These are phyloP conservation scores for Vigna angularis DNA, from an alignment of 306 rosid genomes.

Conservation along the genomic window DNA sequence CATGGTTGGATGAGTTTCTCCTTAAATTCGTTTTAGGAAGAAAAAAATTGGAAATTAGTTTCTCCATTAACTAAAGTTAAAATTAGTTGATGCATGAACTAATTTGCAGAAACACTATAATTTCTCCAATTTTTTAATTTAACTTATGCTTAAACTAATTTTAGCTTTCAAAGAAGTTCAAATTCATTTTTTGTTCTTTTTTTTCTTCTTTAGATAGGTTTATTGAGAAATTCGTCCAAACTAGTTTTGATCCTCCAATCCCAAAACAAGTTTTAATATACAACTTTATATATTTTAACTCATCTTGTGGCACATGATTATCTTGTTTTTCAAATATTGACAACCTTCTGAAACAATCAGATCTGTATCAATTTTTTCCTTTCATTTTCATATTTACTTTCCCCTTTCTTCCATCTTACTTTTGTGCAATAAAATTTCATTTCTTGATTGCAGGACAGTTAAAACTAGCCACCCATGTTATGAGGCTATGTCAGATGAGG, in stretches of 20 bases:
- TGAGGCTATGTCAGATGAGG: constrained; percentile 82
- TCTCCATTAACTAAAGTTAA: too few relatives aligned
- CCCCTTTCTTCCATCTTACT: neutral
- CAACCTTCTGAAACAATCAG: neutral
- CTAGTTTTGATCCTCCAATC: neutral
- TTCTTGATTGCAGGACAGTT: constrained; percentile 80
- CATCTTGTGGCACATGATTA: neutral
- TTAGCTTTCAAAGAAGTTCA: too few relatives aligned
- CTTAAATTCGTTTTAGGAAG: too few relatives aligned
- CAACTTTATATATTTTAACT: too few relatives aligned
- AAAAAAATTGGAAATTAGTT: too few relatives aligned
- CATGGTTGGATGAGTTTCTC: neutral
- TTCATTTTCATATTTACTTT: neutral
- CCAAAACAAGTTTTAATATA: too few relatives aligned
- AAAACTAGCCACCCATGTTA: constrained; percentile 80
- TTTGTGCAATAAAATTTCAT: constrained; percentile 23
- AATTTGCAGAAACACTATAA: too few relatives aligned
- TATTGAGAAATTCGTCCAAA: neutral
- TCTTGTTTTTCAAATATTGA: constrained; percentile 5
- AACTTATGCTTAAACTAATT: too few relatives aligned
- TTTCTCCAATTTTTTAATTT: too few relatives aligned
- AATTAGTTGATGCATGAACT: too few relatives aligned
- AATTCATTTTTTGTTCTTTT: too few relatives aligned
- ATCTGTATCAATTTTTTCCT: neutral
- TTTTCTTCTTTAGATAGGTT: too few relatives aligned